These are phyloP conservation scores for Diaporthe ilicicola DNA, from an alignment of 2,329 filamentous ascomycete species.

Conservation along the genomic window DNA sequence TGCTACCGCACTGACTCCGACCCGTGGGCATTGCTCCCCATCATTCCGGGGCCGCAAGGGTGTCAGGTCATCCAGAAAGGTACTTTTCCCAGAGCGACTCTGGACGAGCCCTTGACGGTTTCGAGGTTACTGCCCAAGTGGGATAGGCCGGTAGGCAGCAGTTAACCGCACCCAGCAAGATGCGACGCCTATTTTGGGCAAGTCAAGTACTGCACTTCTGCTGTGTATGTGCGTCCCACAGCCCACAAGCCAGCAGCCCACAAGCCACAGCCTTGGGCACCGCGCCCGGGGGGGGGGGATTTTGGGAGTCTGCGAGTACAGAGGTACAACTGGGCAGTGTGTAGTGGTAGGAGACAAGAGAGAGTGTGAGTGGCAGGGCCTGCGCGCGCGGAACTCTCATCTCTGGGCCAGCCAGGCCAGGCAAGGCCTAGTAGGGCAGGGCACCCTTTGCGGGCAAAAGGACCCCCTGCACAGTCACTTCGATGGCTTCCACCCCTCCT, in stretches of 20 bases:
- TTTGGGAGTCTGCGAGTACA: not conserved
- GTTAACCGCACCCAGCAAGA: not conserved
- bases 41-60: conserved; percentile 8
- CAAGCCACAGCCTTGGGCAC: conserved; percentile 19
- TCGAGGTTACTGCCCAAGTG: conserved; percentile 17
- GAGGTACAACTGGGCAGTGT: too few species aligned
- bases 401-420: conserved; percentile 1
- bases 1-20: conserved; percentile 19
- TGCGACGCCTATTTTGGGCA: conserved; percentile 12
- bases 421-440: conserved; percentile 5
- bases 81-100: conserved; percentile 3
- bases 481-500: conserved; percentile 18
- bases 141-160: conserved; percentile 15
- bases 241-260: conserved; percentile 1
- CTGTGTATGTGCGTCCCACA: conserved; percentile 5
- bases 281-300: not conserved
- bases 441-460: conserved; percentile 10
- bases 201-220: not conserved
- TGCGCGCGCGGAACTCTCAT: conserved; percentile 10
- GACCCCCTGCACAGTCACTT: conserved; percentile 11
- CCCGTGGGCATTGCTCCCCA: not conserved
- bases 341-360: not conserved
- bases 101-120: not conserved
- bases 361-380: not conserved
- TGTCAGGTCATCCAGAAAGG: conserved; percentile 4